A percentile compares a stretch with the other conserved stretches of the same genome.
These are phyloP conservation scores for Geotrichum europaeum DNA, from an alignment of 1,139 yeast species.

Conservation along the genomic window DNA sequence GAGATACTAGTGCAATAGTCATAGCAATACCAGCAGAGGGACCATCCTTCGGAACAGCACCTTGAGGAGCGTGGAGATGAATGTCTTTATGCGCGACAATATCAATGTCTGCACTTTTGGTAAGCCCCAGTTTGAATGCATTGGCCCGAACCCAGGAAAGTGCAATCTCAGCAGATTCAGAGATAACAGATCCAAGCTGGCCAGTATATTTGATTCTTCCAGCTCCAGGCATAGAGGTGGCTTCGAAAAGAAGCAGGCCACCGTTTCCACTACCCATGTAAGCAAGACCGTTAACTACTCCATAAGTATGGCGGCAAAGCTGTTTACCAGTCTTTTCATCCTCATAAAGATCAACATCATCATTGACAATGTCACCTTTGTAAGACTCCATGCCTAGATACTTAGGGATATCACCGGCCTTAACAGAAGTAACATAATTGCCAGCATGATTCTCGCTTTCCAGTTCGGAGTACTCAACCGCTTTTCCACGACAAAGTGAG, in stretches of 20 bases:
- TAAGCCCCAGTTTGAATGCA: conserved; percentile 36
- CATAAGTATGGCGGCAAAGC: conserved; percentile 43
- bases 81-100: conserved; percentile 51
- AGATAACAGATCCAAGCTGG: conserved; percentile 71
- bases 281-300: conserved; percentile 86
- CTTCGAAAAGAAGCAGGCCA: conserved; percentile 73
- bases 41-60: conserved; percentile 84
- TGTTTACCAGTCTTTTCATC: conserved; percentile 26
- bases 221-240: conserved; percentile 55
- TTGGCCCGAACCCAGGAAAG: conserved; percentile 66
- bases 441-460: conserved; percentile 29
- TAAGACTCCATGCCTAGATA: conserved; percentile 43
- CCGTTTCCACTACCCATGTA: conserved; percentile 89
- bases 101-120: conserved; percentile 35
- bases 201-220: conserved; percentile 69
- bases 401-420: conserved; percentile 36
- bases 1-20: conserved; percentile 71
- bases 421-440: conserved; percentile 19
- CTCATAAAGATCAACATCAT: conserved; percentile 32
- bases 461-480: conserved; percentile 61
- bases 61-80: conserved; percentile 86
- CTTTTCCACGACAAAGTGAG: conserved; percentile 70
- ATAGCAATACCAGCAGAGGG: conserved; percentile 93
- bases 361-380: conserved; percentile 35
- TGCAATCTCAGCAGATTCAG: conserved; percentile 80